These are phyloP conservation scores for Meira nashicola DNA, from an alignment of 1,284 basidiomycete species.

Conservation along the genomic window DNA sequence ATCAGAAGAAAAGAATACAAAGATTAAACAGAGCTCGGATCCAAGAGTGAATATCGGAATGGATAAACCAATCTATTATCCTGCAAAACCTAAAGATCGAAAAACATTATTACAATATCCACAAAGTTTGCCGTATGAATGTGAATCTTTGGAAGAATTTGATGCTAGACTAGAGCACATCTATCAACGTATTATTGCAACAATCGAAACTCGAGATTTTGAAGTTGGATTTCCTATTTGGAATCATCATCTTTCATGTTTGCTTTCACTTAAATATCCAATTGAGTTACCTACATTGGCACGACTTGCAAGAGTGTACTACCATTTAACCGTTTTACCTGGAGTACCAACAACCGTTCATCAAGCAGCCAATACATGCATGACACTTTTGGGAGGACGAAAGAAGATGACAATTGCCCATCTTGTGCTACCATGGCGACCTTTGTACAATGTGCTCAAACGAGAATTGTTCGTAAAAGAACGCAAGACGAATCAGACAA, in stretches of 20 bases:
- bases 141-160: constrained; percentile 75
- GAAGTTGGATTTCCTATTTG: constrained; percentile 59
- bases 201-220: constrained; percentile 69
- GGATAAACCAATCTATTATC: neutral
- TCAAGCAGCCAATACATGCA: constrained; percentile 67
- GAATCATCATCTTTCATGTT: constrained; percentile 50
- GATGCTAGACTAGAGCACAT: constrained; percentile 74
- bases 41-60: too few relatives aligned
- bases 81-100: constrained; percentile 9
- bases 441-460: constrained; percentile 72
- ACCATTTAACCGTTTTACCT: constrained; percentile 70
- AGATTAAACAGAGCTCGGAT: neutral
- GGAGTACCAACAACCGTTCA: constrained; percentile 69
- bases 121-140: constrained; percentile 66
- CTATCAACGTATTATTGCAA: constrained; percentile 68
- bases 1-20: neutral
- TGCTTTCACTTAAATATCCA: constrained; percentile 52
- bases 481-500: constrained; percentile 55
- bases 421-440: constrained; percentile 80
- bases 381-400: constrained; percentile 67
- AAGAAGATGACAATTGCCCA: constrained; percentile 73
- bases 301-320: constrained; percentile 74
- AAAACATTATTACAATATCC: constrained; percentile 36
- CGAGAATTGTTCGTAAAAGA: constrained; percentile 78
- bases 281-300: constrained; percentile 62